A percentile compares a stretch with the other conserved stretches of the same genome.
These are phyloP conservation scores for Nicotiana benthamiana DNA, from an alignment of 257 asterid species.

Conservation along the genomic window DNA sequence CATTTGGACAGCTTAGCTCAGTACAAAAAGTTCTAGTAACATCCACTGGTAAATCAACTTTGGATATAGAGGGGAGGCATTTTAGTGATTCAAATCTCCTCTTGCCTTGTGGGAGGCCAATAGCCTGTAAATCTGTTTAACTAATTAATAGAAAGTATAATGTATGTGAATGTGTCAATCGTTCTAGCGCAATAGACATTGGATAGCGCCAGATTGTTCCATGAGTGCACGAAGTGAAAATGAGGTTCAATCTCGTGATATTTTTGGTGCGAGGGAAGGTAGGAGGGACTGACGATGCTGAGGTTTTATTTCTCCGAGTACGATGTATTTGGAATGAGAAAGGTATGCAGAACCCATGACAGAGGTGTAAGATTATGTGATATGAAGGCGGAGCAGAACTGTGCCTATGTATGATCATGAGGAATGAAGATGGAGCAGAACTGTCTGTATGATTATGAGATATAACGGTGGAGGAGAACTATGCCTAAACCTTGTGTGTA, in stretches of 20 bases:
- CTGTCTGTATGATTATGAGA: too few relatives aligned
- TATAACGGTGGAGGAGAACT: too few relatives aligned
- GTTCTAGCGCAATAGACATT: background rate
- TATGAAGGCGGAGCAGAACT: background rate
- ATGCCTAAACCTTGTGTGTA: background rate
- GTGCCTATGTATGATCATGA: too few relatives aligned
- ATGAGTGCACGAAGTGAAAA: background rate
- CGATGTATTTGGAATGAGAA: background rate
- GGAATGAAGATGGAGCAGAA: too few relatives aligned
- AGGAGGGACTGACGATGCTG: background rate
- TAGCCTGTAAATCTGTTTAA: slow-evolving; percentile 5
- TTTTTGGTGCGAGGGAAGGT: background rate
- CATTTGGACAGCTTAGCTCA: slow-evolving; percentile 15
- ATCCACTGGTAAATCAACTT: slow-evolving; percentile 5
- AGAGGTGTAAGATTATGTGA: background rate
- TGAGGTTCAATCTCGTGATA: background rate
- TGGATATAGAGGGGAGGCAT: slow-evolving; percentile 5
- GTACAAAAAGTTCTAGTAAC: background rate
- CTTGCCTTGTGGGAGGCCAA: background rate
- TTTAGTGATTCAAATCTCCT: slow-evolving; percentile 5
- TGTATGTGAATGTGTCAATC: background rate
- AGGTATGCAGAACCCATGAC: background rate
- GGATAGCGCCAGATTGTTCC: background rate
- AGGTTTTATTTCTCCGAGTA: background rate
- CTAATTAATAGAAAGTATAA: background rate